Evolutionary conservation across 2,329 filamentous ascomycete species (phyloP).

Genomic region (Microdochium paspali): DNA sequence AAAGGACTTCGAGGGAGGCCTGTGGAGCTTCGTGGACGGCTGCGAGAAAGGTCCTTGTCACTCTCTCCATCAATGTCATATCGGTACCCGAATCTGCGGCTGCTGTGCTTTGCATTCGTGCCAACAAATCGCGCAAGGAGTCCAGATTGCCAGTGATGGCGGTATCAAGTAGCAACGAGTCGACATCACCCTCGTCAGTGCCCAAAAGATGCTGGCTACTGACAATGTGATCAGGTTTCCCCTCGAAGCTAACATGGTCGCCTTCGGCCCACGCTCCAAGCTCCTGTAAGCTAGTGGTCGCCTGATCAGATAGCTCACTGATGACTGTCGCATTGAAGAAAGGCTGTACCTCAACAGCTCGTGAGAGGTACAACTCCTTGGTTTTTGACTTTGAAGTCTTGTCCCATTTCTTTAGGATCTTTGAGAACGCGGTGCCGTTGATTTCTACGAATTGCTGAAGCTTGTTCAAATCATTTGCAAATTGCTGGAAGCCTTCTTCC

Average conservation of each 20-base stretch:
- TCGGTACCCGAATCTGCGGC: constrained; percentile 36
- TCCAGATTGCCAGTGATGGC: constrained; percentile 74
- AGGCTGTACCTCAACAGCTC: constrained; percentile 93
- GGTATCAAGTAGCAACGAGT: constrained; percentile 79
- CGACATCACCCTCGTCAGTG: constrained; percentile 82
- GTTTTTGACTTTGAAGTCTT: constrained; percentile 99
- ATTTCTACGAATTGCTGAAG: constrained; percentile 98
- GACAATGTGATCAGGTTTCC: constrained; percentile 50
- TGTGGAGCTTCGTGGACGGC: constrained; percentile 80
- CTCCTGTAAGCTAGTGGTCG: constrained; percentile 90
- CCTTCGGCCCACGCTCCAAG: constrained; percentile 96
- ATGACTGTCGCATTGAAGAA: constrained; percentile 98
- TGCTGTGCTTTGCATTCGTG: constrained; percentile 52
- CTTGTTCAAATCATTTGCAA: constrained; percentile 93
- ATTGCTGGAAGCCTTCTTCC: constrained; percentile 95
- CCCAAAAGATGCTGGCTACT: constrained; percentile 57
- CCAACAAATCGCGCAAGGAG: constrained; percentile 71
- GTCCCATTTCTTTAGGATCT: constrained; percentile 99
- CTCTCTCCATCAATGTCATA: constrained; percentile 55
- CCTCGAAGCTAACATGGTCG: constrained; percentile 78
- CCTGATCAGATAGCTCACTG: constrained; percentile 91
- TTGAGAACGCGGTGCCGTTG: constrained; percentile 95
- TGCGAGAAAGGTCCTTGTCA: constrained; percentile 84
- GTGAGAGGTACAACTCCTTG: constrained; percentile 91
- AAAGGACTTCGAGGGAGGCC: constrained; percentile 63